Base-by-base conservation (phyloP, 1,139 yeast species). In the Hyphopichia pseudoburtonii region DNA sequence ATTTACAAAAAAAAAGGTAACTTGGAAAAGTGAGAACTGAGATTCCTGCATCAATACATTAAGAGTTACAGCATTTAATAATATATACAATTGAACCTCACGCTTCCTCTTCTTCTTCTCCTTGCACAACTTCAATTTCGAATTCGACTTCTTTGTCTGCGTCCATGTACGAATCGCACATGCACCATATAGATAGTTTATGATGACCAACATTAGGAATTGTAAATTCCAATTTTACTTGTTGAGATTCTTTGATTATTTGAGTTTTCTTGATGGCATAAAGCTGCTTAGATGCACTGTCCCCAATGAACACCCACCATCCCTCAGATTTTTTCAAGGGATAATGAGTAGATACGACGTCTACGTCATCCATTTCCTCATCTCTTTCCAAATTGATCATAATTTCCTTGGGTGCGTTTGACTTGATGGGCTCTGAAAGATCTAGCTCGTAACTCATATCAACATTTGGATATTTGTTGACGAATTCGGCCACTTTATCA, bases 281-380 rank as follows among this genome's bases (percentile, higher is more conserved):
- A 21, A 92, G 60, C 48, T 83, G 85, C 42, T 74, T 78, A 2
- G 74, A 64, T 2, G 62, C 52, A 0, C 74, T 54, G 45, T 86
- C 86, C 10, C 97, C 97, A 32, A 90, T 62, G 7, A 90, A 83
- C 19, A 92, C 57, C 92, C 92, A 84, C 96, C 97, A 92, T 62
- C 76, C 62, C 55, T 92, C 97, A n/a, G 66, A 59, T 58, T 84
- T 86, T 3, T 63, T 56, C 35, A 53, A 62, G 1, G 94, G 87
- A 52, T 65, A 86, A 35, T 56, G 58, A 27, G 78, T 73, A 1
- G 88, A 66, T 8, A 72, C 75, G 3, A 83, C 89, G 1, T 56
- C 56, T 35, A 82, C 61, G 44, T 79, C 82, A n/a, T 82, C 95
- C 35, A 83, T 78, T 29, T 80, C 86, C 45, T 85, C 90, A 50